These are phyloP conservation scores for Aspergillus hiratsukae DNA, from an alignment of 2,329 filamentous ascomycete genomes.

Conservation along the genomic window DNA sequence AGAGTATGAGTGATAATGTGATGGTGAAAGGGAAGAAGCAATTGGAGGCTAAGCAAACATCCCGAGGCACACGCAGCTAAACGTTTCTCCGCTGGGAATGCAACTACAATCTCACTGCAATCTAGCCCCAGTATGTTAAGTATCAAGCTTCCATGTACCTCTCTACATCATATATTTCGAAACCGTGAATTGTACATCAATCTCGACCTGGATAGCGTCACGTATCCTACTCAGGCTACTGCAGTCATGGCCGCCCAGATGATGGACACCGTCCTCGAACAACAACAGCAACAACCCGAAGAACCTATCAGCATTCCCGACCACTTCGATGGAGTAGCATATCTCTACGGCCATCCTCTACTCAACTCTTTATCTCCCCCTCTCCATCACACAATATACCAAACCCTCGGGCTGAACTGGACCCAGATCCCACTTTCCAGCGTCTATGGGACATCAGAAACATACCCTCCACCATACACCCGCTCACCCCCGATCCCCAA, in stretches of 20 bases:
- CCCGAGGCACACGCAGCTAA: constrained; percentile 4
- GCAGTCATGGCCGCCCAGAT: constrained; percentile 19
- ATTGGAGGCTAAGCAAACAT: constrained; percentile 8
- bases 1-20: neutral
- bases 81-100: constrained; percentile 10
- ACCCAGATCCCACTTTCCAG: constrained; percentile 45
- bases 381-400: constrained; percentile 53
- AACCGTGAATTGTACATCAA: no score
- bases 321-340: constrained; percentile 48
- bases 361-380: constrained; percentile 54
- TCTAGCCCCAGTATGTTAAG: no score
- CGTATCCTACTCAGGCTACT: neutral
- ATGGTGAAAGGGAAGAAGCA: neutral
- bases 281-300: constrained; percentile 19
- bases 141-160: no score
- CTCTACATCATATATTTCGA: no score
- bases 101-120: no score
- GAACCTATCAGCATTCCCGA: constrained; percentile 29
- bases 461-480: constrained; percentile 33
- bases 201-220: neutral
- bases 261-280: constrained; percentile 7
- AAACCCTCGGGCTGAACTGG: constrained; percentile 49
- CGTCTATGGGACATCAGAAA: constrained; percentile 23
- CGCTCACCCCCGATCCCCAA: constrained; percentile 31
- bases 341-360: constrained; percentile 54